Percentiles rank a stretch among this genome's conserved stretches.
Conservation (phyloP, 78 protist genomes). For the Cavenderia fasciculata region DNA sequence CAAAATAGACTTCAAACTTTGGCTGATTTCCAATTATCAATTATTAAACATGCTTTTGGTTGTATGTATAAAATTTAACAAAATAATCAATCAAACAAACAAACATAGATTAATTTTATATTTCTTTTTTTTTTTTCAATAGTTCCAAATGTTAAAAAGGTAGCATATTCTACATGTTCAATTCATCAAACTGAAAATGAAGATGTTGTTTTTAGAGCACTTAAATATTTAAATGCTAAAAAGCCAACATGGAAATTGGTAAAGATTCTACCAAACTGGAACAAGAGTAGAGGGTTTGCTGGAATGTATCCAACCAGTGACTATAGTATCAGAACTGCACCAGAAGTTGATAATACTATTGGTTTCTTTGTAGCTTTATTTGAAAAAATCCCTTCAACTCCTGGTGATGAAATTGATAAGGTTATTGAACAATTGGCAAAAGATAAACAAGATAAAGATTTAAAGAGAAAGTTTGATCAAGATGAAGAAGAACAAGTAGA, state of each 20-base stretch:
- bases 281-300: constrained; percentile 59
- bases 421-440: background rate
- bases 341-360: constrained; percentile 59
- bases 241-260: constrained; percentile 27
- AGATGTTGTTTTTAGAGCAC: constrained; percentile 69
- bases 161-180: constrained; percentile 76
- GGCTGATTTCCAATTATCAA: constrained; percentile 78
- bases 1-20: constrained; percentile 35
- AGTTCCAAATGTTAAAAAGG: constrained; percentile 74
- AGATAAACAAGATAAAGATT: background rate
- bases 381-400: constrained; percentile 36
- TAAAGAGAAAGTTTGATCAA: background rate
- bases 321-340: constrained; percentile 50
- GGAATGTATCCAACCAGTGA: constrained; percentile 29
- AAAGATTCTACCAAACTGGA: constrained; percentile 66
- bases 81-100: background rate
- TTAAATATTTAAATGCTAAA: constrained; percentile 15
- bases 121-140: background rate
- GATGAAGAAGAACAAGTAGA: background rate
- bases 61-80: background rate
- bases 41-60: constrained; percentile 66
- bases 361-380: constrained; percentile 79
- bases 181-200: constrained; percentile 79
- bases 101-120: background rate
- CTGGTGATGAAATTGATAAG: background rate